A percentile compares a stretch with the other conserved stretches of the same genome.
Conservation (phyloP, 306 rosid genomes). For the Rosa multiflora region DNA sequence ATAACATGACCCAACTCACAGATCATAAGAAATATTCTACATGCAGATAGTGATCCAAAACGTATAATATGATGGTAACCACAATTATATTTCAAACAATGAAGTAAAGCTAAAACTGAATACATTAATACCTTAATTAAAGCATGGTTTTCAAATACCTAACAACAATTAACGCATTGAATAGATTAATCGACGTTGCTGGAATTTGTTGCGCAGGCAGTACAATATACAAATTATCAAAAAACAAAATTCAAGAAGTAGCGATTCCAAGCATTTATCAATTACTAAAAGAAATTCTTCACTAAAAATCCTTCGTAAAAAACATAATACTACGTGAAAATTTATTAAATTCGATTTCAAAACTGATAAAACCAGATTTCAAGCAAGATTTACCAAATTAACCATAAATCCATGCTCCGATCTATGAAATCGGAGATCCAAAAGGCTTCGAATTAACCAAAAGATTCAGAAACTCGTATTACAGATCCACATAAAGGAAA, state of each 20-base stretch:
- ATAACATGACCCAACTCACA: neutral
- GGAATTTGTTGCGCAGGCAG: no score
- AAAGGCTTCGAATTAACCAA: neutral
- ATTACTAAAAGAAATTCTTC: neutral
- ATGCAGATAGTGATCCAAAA: neutral
- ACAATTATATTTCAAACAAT: neutral
- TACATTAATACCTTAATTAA: neutral
- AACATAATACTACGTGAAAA: neutral
- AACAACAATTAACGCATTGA: no score
- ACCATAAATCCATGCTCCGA: neutral
- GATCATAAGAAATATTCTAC: neutral
- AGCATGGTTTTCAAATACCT: neutral
- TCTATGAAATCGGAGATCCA: neutral
- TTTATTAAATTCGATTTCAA: neutral
- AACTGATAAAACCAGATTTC: neutral
- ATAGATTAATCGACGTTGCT: no score
- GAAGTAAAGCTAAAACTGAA: neutral
- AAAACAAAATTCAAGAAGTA: no score
- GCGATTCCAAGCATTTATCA: neutral
- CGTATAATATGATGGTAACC: neutral
- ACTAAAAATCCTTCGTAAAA: neutral
- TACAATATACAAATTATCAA: neutral
- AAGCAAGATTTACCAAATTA: neutral
- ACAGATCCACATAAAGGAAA: neutral
- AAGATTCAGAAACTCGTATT: neutral